A percentile compares a stretch with the other conserved stretches of the same genome.
Evolutionary conservation across 2,329 filamentous ascomycete species (phyloP).

Genomic region (Magnaporthiopsis rhizophila): DNA sequence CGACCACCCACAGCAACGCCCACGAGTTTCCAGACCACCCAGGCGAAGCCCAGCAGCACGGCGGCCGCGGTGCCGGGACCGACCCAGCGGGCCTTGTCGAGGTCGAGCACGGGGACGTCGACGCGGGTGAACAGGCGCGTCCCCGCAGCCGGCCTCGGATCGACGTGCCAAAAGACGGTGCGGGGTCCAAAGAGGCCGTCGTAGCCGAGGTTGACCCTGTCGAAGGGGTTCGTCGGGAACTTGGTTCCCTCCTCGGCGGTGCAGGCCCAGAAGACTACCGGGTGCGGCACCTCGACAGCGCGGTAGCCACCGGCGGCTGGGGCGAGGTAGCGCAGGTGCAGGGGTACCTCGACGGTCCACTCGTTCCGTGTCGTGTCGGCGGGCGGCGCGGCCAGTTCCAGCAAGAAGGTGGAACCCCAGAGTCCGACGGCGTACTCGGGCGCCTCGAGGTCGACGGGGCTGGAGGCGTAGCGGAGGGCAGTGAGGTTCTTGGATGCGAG

Average conservation of each 20-base stretch:
- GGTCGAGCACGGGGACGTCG: conserved; percentile 57
- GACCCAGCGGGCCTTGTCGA: conserved; percentile 40
- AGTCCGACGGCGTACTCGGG: conserved; percentile 67
- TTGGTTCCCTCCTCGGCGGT: conserved; percentile 55
- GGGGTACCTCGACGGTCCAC: conserved; percentile 65
- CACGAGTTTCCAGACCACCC: conserved; percentile 56
- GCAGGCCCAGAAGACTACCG: conserved; percentile 87
- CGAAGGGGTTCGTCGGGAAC: conserved; percentile 75
- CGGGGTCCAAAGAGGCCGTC: conserved; percentile 68
- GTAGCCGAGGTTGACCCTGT: conserved; percentile 76
- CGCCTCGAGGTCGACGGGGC: conserved; percentile 83
- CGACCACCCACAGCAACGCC: conserved; percentile 15
- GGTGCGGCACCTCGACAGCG: conserved; percentile 62
- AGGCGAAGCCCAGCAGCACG: conserved; percentile 58
- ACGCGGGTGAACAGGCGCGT: conserved; percentile 43
- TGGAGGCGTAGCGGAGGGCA: conserved; percentile 57
- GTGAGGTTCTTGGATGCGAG: conserved; percentile 72
- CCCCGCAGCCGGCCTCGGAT: conserved; percentile 34
- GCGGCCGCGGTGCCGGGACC: conserved; percentile 48
- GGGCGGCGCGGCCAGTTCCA: conserved; percentile 56
- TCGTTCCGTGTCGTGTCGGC: conserved; percentile 20
- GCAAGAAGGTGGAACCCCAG: conserved; percentile 74
- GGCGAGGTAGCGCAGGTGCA: conserved; percentile 77
- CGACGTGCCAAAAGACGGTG: conserved; percentile 77
- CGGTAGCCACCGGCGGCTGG: conserved; percentile 49